Base-by-base conservation (phyloP, 768 basidiomycete genomes). In the Mycena polygramma region DNA sequence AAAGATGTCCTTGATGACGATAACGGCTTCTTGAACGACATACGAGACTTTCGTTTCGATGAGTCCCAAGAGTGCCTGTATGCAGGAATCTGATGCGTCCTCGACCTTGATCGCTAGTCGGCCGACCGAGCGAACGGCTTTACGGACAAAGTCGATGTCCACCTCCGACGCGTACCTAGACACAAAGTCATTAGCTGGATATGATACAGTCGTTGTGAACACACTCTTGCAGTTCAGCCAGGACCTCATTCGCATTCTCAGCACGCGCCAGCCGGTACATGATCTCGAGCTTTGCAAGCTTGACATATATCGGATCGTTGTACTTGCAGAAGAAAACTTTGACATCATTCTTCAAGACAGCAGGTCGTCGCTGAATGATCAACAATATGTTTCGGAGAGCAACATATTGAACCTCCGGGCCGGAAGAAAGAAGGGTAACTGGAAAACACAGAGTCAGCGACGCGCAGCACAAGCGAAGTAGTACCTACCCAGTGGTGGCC, bases 241-340 rank as follows among this genome's bases (percentile, higher is more conserved):
- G 84, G 1, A 99, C 96, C 77, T 98, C 96, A 70, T 87, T 87
- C 22, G 94, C 94, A 79, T 99, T 99, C 78, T 96, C 95, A 68
- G 95, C 92, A n/a, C 95, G 90, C 11, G 97, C 96, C 22, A 99
- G 86, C 13, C 98, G 91, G 81, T 99, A 99, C 94, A 99, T 99
- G 77, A 99, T 98, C 81, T 99, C 98, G 61, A 99, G 85, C 76
- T 99, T 99, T 58, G 97, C 97, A 37, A 99, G 87, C 79, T 99
- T 99, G 79, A 99, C 95, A 79, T 99, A 99, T 74, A 99, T 98
- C 3, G 98, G 98, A 76, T 99, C 98, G 79, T 99, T 99, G 81
- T 99, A 99, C 81, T 99, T 99, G 93, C 96, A 98, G 83, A 99
- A 99, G 83, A 99, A 99, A 17, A 98, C 97, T 76, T 96, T 96